Conservation (phyloP, 768 basidiomycete species). For the Candolleomyces aberdarensis region DNA sequence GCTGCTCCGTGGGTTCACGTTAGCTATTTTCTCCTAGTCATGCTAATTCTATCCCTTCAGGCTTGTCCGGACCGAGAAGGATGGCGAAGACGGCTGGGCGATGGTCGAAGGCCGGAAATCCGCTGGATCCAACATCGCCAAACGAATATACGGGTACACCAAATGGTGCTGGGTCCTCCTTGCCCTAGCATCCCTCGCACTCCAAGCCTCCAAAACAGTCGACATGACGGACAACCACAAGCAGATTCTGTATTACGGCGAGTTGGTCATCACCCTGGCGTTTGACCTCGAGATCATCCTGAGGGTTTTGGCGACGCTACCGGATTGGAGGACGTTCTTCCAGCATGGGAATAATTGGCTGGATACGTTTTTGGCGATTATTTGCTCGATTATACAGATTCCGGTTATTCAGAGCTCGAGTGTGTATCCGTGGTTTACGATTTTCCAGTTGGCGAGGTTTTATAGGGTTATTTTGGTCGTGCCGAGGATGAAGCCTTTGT, state of each 20-base stretch:
- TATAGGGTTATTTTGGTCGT: conserved; percentile 90
- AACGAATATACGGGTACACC: conserved; percentile 54
- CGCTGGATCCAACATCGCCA: conserved; percentile 44
- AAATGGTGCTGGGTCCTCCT: conserved; percentile 75
- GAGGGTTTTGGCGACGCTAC: conserved; percentile 66
- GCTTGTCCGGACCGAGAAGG: conserved; percentile 41
- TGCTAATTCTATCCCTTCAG: conserved; percentile 14
- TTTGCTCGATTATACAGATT: conserved; percentile 78
- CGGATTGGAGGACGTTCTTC: conserved; percentile 83
- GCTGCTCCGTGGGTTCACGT: conserved; percentile 58
- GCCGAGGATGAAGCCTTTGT: conserved; percentile 83
- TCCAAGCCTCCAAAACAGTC: conserved; percentile 69
- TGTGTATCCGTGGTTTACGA: conserved; percentile 86
- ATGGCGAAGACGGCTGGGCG: conserved; percentile 64
- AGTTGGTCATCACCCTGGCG: conserved; percentile 73
- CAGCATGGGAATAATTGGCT: conserved; percentile 62
- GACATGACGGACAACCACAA: conserved; percentile 44
- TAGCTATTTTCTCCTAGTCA: too few species aligned
- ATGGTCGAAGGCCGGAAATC: conserved; percentile 41
- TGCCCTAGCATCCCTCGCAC: conserved; percentile 63
- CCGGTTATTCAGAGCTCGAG: conserved; percentile 63
- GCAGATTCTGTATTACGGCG: conserved; percentile 55
- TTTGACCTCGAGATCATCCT: conserved; percentile 89
- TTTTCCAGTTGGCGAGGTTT: conserved; percentile 83
- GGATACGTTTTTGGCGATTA: conserved; percentile 74